Base-by-base conservation (phyloP, 306 rosid genomes). In the Vigna unguiculata region DNA sequence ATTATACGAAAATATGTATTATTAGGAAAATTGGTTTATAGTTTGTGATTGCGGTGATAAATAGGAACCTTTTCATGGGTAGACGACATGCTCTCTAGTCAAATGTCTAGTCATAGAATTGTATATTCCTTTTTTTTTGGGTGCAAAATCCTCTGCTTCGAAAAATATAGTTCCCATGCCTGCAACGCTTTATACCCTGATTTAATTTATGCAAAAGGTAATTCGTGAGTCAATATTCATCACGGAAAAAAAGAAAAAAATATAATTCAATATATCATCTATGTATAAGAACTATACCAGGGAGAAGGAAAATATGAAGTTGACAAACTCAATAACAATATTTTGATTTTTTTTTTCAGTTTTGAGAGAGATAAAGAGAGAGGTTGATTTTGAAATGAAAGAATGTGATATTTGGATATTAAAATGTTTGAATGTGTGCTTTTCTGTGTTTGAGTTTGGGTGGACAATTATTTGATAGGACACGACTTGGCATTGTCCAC, bases 101-200 rank as follows among this genome's bases (percentile, higher is more conserved):
- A 72, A 80, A 53, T 79, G 73, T 58, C 15, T 11, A 71, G 73
- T 52, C 74, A 25, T 40, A 63, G 32, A 58, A 34, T 70, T 63
- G 55, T 24, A 59, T 62, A 61, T 79, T 79, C 72, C 58, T 71
- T 71, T 72, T 79, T 73, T 80, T 54, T 80, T 4, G 24, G 74
- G 16, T 65, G 75, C 40, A 38, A 74, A 54, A 58, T 74, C 63
- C 76, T 43, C 22, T 58, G 47, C 30, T 36, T 21, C 6, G 6
- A 17, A 82, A 82, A 32, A 69, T 68, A 46, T 70, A 61, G 78
- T 49, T 71, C 69, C 61, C 38, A 40, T 75, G 81, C 60, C 8
- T 69, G 58, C 69, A 15, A 76, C 76, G 51, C 70, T 69, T 60
- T 70, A 71, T 81, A 51, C 77, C 78, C 47, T 48, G 47, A 53